These are phyloP conservation scores for Rhodotorula babjevae DNA, from an alignment of 768 basidiomycete species.

Conservation along the genomic window DNA sequence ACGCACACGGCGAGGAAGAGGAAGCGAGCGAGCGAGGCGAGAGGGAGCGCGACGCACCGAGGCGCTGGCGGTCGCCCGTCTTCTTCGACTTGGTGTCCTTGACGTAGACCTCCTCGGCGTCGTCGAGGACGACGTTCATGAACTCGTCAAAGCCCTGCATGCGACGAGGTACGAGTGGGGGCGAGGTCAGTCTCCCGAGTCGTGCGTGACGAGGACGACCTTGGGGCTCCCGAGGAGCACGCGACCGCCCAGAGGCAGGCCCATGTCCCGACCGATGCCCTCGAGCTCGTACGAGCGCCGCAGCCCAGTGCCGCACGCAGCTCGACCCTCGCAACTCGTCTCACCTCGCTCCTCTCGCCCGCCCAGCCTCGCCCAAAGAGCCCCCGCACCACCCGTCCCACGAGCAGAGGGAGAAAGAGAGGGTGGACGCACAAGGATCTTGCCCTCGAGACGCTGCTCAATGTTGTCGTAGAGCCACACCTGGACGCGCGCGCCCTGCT, in stretches of 20 bases:
- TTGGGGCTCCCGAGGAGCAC: no score
- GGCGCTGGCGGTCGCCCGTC: slow-evolving; percentile 71
- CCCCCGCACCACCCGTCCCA: no score
- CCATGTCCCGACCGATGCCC: no score
- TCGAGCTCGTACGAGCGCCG: no score
- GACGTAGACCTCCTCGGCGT: slow-evolving; percentile 84
- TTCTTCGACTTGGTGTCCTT: slow-evolving; percentile 57
- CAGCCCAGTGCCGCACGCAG: no score
- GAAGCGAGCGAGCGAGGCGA: not conserved
- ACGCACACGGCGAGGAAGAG: not conserved
- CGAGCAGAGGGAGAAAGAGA: slow-evolving; percentile 21
- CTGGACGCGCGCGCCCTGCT: slow-evolving; percentile 52
- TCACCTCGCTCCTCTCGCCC: no score
- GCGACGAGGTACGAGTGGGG: no score
- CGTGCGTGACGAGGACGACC: no score
- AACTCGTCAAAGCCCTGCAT: slow-evolving; percentile 95
- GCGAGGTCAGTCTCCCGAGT: no score
- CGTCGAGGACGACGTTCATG: slow-evolving; percentile 96
- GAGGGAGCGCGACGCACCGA: slow-evolving; percentile 58
- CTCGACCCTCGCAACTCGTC: no score
- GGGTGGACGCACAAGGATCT: slow-evolving; percentile 73
- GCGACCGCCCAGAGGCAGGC: no score
- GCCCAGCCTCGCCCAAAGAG: no score
- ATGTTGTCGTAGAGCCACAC: slow-evolving; percentile 97
- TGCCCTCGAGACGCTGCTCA: slow-evolving; percentile 92